These are phyloP conservation scores for Ceratobasidium sp. DNA, from an alignment of 1,284 basidiomycete genomes.

Conservation along the genomic window DNA sequence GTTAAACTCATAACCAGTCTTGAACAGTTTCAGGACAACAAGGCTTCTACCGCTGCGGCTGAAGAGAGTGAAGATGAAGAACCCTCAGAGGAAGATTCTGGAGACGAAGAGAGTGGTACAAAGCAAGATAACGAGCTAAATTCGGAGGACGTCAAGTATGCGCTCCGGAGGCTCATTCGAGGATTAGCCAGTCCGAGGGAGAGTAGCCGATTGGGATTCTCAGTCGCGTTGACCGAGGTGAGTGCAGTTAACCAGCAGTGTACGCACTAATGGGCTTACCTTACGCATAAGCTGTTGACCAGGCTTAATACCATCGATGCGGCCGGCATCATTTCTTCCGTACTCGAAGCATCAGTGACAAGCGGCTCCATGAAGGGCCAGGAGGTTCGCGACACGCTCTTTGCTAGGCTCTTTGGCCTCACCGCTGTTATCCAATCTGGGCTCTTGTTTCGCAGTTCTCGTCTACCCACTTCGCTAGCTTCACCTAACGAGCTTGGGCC, in stretches of 20 bases:
- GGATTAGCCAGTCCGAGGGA: constrained; percentile 93
- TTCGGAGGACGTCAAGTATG: constrained; percentile 90
- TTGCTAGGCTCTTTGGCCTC: constrained; percentile 93
- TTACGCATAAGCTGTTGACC: constrained; percentile 74
- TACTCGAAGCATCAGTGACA: constrained; percentile 76
- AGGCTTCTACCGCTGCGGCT: constrained; percentile 59
- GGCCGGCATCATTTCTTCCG: constrained; percentile 77
- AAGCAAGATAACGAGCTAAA: constrained; percentile 64
- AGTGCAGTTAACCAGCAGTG: constrained; percentile 53
- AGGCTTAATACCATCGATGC: constrained; percentile 84
- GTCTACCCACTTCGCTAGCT: constrained; percentile 59
- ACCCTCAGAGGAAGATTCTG: constrained; percentile 61
- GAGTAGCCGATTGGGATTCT: constrained; percentile 93
- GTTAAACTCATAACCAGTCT: constrained; percentile 84
- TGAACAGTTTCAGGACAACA: constrained; percentile 81
- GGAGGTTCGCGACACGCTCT: constrained; percentile 92
- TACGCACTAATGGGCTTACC: constrained; percentile 40
- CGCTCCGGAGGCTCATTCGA: constrained; percentile 83
- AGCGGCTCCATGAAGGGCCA: constrained; percentile 84
- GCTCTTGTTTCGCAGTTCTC: constrained; percentile 72
- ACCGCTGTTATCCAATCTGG: constrained; percentile 85
- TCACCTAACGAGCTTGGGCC: constrained; percentile 55
- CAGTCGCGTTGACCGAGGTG: constrained; percentile 95
- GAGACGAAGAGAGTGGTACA: constrained; percentile 59
- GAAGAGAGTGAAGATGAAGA: constrained; percentile 56